Percentiles rank a stretch among this genome's conserved stretches.
Evolutionary conservation across 257 asterid species (phyloP).

Genomic region (Gentiana straminea): DNA sequence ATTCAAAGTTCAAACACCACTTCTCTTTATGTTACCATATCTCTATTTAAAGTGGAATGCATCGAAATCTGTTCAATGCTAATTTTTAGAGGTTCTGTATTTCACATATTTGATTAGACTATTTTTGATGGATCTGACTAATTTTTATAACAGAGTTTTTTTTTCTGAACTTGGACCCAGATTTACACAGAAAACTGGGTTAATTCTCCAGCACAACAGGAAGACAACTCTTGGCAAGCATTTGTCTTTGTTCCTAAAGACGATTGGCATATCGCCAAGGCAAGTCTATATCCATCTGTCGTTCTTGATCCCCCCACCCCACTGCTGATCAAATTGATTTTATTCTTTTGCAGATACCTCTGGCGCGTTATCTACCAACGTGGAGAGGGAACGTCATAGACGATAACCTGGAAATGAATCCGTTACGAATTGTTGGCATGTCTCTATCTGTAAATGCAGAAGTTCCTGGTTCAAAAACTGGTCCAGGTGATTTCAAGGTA

Average conservation of each 20-base stretch:
- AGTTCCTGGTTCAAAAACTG: conserved; percentile 57
- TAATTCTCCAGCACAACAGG: conserved; percentile 92
- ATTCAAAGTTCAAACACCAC: too few species aligned
- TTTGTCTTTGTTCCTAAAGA: conserved; percentile 74
- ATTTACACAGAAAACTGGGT: conserved; percentile 99
- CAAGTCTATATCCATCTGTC: conserved; percentile 13
- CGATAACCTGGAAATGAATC: conserved; percentile 84
- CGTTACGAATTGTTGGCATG: conserved; percentile 69
- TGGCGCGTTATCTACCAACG: conserved; percentile 70
- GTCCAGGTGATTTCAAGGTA: conserved; percentile 74
- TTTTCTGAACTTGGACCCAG: conserved; percentile 32
- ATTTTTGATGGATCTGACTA: too few species aligned
- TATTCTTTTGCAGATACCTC: conserved; percentile 58
- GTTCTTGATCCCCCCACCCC: too few species aligned
- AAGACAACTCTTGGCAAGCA: conserved; percentile 99
- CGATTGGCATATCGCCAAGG: conserved; percentile 91
- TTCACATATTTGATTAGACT: too few species aligned
- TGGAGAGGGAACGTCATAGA: conserved; percentile 96
- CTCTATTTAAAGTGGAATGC: too few species aligned
- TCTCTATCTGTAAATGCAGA: conserved; percentile 73
- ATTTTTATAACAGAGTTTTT: conserved; percentile 3
- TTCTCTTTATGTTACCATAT: too few species aligned
- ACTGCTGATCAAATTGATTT: background rate
- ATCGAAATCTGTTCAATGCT: too few species aligned
- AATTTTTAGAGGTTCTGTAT: too few species aligned